A percentile compares a stretch with the other conserved stretches of the same genome.
phyloP scores from a whole-genome alignment of 805 yeast genomes.

The Saccharomyces mikatae region DNA sequence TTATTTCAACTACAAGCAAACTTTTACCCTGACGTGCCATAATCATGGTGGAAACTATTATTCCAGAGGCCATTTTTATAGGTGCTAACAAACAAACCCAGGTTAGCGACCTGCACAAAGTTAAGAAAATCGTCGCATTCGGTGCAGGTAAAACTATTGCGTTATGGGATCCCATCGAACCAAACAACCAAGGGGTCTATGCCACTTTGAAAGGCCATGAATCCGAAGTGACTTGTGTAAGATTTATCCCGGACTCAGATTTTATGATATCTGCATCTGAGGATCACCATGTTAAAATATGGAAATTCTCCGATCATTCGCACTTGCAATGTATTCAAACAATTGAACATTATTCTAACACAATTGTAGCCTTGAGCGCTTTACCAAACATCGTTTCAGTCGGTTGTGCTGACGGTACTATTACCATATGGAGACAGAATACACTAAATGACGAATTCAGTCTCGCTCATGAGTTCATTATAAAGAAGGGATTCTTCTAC shows the following conservation, averaged over 20 bases:
- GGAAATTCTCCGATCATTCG: conserved; percentile 35
- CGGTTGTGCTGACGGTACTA: conserved; percentile 57
- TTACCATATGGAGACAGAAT: conserved; percentile 44
- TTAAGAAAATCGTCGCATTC: conserved; percentile 45
- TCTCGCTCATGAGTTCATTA: conserved; percentile 19
- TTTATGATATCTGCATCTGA: conserved; percentile 56
- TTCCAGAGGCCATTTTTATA: conserved; percentile 50
- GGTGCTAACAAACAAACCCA: conserved; percentile 68
- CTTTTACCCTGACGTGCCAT: neutral
- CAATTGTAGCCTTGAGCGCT: conserved; percentile 50
- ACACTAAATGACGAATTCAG: conserved; percentile 12
- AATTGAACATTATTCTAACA: conserved; percentile 38
- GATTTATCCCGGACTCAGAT: conserved; percentile 41
- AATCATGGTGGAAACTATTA: conserved; percentile 7
- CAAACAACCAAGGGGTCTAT: conserved; percentile 38
- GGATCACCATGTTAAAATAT: conserved; percentile 53
- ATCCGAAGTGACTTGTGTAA: conserved; percentile 59
- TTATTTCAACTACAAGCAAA: too few relatives aligned
- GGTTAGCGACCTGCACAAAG: conserved; percentile 43
- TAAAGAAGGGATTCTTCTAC: conserved; percentile 17
- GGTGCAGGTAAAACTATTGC: conserved; percentile 66
- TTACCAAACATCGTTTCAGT: conserved; percentile 38
- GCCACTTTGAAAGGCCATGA: conserved; percentile 54
- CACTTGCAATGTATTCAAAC: conserved; percentile 21
- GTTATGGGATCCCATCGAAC: conserved; percentile 53